Base-by-base conservation (phyloP, 2,329 filamentous ascomycete species). In the Metarhizium rileyi region DNA sequence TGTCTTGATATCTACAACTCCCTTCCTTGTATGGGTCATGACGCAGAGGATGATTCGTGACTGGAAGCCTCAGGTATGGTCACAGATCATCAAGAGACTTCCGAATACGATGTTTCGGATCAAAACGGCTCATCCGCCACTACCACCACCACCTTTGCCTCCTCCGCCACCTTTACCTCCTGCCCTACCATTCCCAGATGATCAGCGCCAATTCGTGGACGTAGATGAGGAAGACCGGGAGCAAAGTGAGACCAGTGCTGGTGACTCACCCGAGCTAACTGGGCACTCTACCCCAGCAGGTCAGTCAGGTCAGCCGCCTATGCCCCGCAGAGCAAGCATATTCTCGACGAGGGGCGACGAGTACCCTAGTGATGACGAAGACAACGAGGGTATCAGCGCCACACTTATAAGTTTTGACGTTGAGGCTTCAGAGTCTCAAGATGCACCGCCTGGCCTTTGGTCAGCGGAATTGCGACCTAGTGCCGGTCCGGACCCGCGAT, bases 381-480 rank as follows among this genome's bases (percentile, higher is more conserved):
- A 77, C 16, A 67, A 74, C 14, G 77, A 78, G 44, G 69, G 73
- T 44, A 66, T 80, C 23, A 77, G 72, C 49, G 73, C 77, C 1
- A 80, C 77, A 0, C 63, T 81, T 5, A 80, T 82, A 47, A 80
- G 76, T 54, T 81, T 82, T 50, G 78, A 82, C 50, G 77, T 81
- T 26, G 78, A 82, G 53, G 74, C 77, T 0, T 74, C 71, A 3
- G 77, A 80, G 44, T 67, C 75, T 0, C 70, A 68, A 3, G 74
- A 78, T 44, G 68, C 70, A 3, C 73, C 73, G 1, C 66, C 73
- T 2, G 77, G 75, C 14, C 60, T 77, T 1, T 82, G 78, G 78
- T 78, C 75, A 4, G 78, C 78, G 12, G 78, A 82, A 57, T 61
- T 81, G 18, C 71, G 78, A 1, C 76, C 77, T 3, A 80, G 73